phyloP scores from a whole-genome alignment of 495 filamentous ascomycete genomes.

The Lasiosphaeria hispida region DNA sequence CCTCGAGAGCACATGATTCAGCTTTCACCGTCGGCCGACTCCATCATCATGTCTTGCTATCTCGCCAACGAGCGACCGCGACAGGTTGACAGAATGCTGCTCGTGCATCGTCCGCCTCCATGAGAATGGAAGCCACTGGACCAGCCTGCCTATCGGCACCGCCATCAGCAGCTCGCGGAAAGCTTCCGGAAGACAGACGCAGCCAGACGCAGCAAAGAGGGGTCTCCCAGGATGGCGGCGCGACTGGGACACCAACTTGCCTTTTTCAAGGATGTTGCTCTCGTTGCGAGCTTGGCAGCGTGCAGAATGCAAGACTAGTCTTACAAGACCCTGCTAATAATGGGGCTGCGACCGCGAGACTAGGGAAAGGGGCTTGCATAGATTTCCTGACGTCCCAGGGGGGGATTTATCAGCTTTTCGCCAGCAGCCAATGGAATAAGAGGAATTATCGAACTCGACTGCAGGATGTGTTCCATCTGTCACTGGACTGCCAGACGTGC shows the following conservation, averaged over 20 bases:
- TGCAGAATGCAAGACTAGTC: neutral
- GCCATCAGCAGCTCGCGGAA: conserved; percentile 13
- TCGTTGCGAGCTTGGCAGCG: neutral
- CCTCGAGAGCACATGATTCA: neutral
- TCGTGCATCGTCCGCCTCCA: neutral
- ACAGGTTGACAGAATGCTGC: neutral
- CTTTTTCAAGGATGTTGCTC: neutral
- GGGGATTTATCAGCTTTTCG: neutral
- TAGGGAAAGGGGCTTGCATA: conserved; percentile 14
- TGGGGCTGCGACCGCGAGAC: neutral
- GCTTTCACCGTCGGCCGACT: too few relatives aligned
- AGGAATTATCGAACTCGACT: too few relatives aligned
- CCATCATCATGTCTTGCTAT: too few relatives aligned
- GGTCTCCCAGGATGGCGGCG: too few relatives aligned
- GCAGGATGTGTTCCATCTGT: too few relatives aligned
- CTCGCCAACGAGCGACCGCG: too few relatives aligned
- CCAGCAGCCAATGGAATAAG: too few relatives aligned
- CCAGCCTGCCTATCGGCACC: conserved; percentile 17
- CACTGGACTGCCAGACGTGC: too few relatives aligned
- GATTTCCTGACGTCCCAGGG: neutral
- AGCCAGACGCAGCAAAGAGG: neutral
- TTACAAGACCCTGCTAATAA: conserved; percentile 2
- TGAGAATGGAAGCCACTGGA: conserved; percentile 1
- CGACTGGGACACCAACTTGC: neutral
- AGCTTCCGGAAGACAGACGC: conserved; percentile 3